These are phyloP conservation scores for Rhododendron williamsianum DNA, from an alignment of 148 eudicot species.

Conservation along the genomic window DNA sequence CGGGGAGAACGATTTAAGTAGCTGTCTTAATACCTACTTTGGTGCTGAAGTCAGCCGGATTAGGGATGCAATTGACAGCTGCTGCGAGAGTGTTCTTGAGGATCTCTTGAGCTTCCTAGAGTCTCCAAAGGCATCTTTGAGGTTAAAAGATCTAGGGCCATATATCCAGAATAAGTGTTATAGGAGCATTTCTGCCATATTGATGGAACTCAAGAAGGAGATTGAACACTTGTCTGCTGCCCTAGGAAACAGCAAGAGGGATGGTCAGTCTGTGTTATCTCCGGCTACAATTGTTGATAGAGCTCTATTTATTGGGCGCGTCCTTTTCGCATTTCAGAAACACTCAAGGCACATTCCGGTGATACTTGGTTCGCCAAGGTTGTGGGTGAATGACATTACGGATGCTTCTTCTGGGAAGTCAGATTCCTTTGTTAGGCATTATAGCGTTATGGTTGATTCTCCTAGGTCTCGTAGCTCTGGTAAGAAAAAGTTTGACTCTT, in stretches of 20 bases:
- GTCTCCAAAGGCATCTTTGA: constrained; percentile 84
- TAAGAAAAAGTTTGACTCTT: constrained; percentile 39
- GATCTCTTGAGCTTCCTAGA: constrained; percentile 80
- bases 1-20: constrained; percentile 63
- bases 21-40: constrained; percentile 79
- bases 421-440: constrained; percentile 40
- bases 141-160: constrained; percentile 65
- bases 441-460: constrained; percentile 44
- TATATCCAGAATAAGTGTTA: constrained; percentile 75
- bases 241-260: constrained; percentile 36
- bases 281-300: constrained; percentile 62
- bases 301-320: constrained; percentile 79
- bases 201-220: constrained; percentile 65
- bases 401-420: constrained; percentile 40
- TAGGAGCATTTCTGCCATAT: constrained; percentile 51
- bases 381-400: constrained; percentile 56
- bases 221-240: constrained; percentile 52
- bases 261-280: constrained; percentile 27
- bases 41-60: constrained; percentile 77
- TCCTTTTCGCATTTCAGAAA: constrained; percentile 81
- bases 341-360: constrained; percentile 78
- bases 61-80: constrained; percentile 79
- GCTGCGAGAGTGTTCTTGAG: constrained; percentile 68
- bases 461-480: constrained; percentile 40
- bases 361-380: constrained; percentile 82